These are phyloP conservation scores for Glycine soja DNA, from an alignment of 306 rosid species.

Conservation along the genomic window DNA sequence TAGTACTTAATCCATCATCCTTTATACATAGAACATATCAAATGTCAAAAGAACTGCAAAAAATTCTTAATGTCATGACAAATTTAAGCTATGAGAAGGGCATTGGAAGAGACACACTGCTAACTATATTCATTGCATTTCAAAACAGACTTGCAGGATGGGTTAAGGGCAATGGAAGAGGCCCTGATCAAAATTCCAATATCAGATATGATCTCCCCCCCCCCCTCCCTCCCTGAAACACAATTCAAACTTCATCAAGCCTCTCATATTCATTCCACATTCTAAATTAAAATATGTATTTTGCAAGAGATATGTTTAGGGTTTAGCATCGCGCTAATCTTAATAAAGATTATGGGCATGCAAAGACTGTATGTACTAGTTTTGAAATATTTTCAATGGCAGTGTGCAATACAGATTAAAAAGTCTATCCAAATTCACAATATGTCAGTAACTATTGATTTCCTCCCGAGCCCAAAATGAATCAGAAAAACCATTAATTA, in stretches of 20 bases:
- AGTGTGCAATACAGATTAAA: not conserved
- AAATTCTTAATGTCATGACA: conserved; percentile 24
- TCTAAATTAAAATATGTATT: conserved; percentile 21
- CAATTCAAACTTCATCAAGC: not conserved
- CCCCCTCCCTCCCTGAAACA: not conserved
- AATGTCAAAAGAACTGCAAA: conserved; percentile 30
- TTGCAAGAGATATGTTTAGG: conserved; percentile 6
- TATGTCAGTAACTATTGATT: not conserved
- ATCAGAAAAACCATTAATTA: conserved; percentile 30
- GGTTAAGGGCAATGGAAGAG: not conserved
- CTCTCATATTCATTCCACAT: not conserved
- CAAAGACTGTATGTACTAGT: conserved; percentile 12
- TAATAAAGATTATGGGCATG: conserved; percentile 3
- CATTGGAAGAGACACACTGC: conserved; percentile 24
- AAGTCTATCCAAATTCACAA: no score
- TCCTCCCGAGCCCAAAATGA: conserved; percentile 25
- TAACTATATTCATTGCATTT: not conserved
- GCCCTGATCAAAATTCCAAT: not conserved
- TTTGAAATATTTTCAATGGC: conserved; percentile 11
- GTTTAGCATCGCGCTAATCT: not conserved
- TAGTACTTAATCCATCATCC: conserved; percentile 32
- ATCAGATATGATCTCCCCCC: not conserved
- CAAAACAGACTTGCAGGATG: conserved; percentile 7
- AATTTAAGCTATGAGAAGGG: conserved; percentile 16
- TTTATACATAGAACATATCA: conserved; percentile 11